phyloP scores from a whole-genome alignment of 306 rosid species.

The Potentilla sterilis region DNA sequence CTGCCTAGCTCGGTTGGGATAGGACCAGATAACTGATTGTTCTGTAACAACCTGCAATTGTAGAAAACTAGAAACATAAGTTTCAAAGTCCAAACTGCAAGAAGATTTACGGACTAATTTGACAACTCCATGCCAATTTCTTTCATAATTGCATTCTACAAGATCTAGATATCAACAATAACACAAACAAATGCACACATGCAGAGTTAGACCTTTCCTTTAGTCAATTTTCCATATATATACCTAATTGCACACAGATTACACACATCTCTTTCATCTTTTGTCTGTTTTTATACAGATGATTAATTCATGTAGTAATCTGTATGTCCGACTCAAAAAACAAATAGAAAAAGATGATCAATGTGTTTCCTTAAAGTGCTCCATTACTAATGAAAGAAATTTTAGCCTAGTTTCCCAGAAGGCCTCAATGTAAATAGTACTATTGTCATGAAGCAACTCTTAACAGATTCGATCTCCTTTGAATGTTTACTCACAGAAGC shows the following conservation, averaged over 20 bases:
- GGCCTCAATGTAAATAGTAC: not conserved
- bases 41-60: constrained; percentile 72
- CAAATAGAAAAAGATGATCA: not conserved
- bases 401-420: not conserved
- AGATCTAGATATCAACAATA: not conserved
- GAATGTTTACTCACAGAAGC: not conserved
- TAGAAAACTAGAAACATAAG: constrained; percentile 16
- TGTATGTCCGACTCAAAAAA: not conserved
- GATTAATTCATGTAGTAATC: not conserved
- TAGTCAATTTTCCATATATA: not conserved
- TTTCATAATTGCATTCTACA: not conserved
- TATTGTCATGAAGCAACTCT: not conserved
- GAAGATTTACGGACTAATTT: not conserved
- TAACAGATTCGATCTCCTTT: not conserved
- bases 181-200: not conserved
- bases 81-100: not conserved
- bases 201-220: not conserved
- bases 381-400: not conserved
- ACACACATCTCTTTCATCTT: not conserved
- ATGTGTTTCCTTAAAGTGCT: not conserved
- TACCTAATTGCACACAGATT: not conserved
- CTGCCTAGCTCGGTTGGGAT: constrained; percentile 78
- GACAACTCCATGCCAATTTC: not conserved
- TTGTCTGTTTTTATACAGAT: not conserved
- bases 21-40: constrained; percentile 75